phyloP scores from a whole-genome alignment of 1,284 basidiomycete genomes.

The Puccinia coronata region DNA sequence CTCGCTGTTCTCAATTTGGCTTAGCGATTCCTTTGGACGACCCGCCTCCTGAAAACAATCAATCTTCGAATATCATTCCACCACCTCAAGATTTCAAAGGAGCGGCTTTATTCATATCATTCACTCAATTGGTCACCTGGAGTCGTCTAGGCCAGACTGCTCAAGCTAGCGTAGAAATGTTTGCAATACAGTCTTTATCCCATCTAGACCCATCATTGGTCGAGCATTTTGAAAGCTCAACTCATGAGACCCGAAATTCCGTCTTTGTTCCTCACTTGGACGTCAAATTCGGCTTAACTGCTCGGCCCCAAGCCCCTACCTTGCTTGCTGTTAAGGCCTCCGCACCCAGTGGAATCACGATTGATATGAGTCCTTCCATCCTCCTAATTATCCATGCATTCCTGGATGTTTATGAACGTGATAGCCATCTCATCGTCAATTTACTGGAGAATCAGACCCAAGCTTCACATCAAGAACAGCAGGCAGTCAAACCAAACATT shows the following conservation, averaged over 20 bases:
- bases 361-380: conserved; percentile 29
- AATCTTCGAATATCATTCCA: not conserved
- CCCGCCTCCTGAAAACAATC: not conserved
- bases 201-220: conserved; percentile 21
- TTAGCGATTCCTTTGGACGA: conserved; percentile 39
- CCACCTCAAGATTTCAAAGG: conserved; percentile 8
- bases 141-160: conserved; percentile 38
- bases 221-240: conserved; percentile 31
- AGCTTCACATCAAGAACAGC: not conserved
- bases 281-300: conserved; percentile 35
- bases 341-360: conserved; percentile 40
- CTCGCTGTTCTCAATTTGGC: conserved; percentile 32
- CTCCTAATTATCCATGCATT: conserved; percentile 28
- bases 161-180: conserved; percentile 32
- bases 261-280: conserved; percentile 41
- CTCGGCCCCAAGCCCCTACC: conserved; percentile 25
- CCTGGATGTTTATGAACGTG: conserved; percentile 37
- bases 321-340: conserved; percentile 33
- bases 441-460: conserved; percentile 15
- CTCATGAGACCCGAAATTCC: conserved; percentile 23
- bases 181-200: conserved; percentile 33
- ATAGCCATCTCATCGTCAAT: conserved; percentile 22
- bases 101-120: conserved; percentile 36
- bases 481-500: not conserved
- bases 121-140: conserved; percentile 30